A percentile compares a stretch with the other conserved stretches of the same genome.
phyloP scores from a whole-genome alignment of 2,329 filamentous ascomycete genomes.

The Sodiomyces alkalinus region DNA sequence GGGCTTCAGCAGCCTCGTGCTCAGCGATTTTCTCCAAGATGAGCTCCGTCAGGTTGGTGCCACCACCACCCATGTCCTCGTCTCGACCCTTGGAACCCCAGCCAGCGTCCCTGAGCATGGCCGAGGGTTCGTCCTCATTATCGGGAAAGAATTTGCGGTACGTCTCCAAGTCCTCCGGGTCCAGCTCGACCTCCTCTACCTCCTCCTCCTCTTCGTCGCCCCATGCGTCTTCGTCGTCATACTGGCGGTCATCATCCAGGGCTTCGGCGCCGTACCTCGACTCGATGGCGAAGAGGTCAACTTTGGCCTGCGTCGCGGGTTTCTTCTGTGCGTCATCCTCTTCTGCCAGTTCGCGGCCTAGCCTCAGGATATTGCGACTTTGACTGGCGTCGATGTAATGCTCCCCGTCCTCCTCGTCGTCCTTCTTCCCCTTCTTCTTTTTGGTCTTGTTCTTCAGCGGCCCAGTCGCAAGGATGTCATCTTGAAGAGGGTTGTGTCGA shows the following conservation, averaged over 20 bases:
- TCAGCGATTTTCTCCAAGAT: constrained; percentile 91
- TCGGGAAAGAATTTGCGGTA: constrained; percentile 81
- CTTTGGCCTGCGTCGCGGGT: constrained; percentile 21
- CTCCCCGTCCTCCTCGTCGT: constrained; percentile 40
- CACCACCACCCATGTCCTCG: constrained; percentile 26
- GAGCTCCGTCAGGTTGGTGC: constrained; percentile 77
- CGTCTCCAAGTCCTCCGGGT: constrained; percentile 74
- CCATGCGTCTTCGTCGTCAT: constrained; percentile 51
- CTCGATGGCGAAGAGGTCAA: constrained; percentile 64
- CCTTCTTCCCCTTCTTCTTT: constrained; percentile 55
- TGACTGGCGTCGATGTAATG: constrained; percentile 77
- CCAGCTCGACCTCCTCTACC: constrained; percentile 62
- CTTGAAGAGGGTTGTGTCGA: constrained; percentile 80
- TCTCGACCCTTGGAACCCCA: constrained; percentile 32
- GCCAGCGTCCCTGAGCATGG: constrained; percentile 47
- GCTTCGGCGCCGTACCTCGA: constrained; percentile 50
- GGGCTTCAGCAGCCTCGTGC: constrained; percentile 56
- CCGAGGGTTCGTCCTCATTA: constrained; percentile 49
- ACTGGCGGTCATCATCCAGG: constrained; percentile 29
- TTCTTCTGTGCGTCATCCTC: constrained; percentile 45
- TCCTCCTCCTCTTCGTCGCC: constrained; percentile 67
- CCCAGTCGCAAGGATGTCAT: constrained; percentile 63
- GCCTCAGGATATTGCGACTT: constrained; percentile 74
- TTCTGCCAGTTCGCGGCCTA: constrained; percentile 76
- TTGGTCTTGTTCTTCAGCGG: constrained; percentile 59